Conservation (phyloP, 768 basidiomycete species). For the Rossbeevera mucosa region DNA sequence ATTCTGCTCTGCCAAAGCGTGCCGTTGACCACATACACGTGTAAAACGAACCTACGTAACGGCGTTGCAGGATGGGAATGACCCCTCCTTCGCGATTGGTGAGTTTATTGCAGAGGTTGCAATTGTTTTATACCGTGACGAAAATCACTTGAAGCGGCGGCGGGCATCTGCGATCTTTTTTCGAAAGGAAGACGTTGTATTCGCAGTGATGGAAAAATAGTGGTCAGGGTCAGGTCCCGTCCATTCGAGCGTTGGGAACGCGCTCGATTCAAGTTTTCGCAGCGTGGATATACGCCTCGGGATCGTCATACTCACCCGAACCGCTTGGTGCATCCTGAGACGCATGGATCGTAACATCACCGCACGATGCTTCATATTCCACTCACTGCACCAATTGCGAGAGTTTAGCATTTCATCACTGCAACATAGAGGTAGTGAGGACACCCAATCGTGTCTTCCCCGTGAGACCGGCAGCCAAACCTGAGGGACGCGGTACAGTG, state of each 20-base stretch:
- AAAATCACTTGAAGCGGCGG: constrained; percentile 23
- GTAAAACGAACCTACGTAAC: constrained; percentile 48
- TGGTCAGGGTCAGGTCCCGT: constrained; percentile 58
- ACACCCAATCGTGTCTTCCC: constrained; percentile 28
- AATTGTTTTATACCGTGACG: constrained; percentile 41
- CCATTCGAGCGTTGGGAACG: constrained; percentile 41
- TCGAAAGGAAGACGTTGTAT: constrained; percentile 21
- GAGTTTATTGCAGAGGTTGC: constrained; percentile 36
- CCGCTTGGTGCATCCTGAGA: constrained; percentile 32
- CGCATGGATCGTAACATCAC: constrained; percentile 27
- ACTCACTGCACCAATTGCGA: background rate
- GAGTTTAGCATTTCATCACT: constrained; percentile 23
- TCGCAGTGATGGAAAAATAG: constrained; percentile 58
- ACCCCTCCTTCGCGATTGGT: constrained; percentile 15
- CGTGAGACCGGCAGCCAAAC: constrained; percentile 27
- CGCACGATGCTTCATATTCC: background rate
- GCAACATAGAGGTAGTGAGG: constrained; percentile 25
- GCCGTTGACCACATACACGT: constrained; percentile 41
- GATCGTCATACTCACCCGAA: constrained; percentile 32
- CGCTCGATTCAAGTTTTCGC: background rate
- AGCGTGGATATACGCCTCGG: background rate
- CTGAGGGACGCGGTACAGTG: constrained; percentile 25
- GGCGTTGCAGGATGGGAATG: constrained; percentile 36
- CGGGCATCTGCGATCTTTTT: constrained; percentile 26
- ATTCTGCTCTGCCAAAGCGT: constrained; percentile 28